phyloP scores from a whole-genome alignment of 768 basidiomycete species.

The Lactarius hatsudake region DNA sequence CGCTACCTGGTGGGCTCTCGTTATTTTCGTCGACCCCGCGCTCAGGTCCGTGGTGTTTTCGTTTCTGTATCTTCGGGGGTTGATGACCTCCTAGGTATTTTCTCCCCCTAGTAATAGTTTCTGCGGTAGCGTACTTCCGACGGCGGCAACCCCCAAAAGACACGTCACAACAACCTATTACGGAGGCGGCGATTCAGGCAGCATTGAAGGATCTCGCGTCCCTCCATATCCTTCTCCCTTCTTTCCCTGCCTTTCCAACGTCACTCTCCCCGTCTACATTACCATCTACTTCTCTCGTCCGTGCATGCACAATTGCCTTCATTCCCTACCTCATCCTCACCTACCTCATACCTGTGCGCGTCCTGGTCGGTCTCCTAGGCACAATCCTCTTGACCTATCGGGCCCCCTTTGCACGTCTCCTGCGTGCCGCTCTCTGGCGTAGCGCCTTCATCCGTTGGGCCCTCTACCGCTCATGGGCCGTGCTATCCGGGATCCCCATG shows the following conservation, averaged over 20 bases:
- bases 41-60: slow-evolving; percentile 46
- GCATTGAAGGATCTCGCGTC: slow-evolving; percentile 63
- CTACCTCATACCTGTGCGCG: slow-evolving; percentile 56
- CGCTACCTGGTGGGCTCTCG: slow-evolving; percentile 74
- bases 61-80: background rate
- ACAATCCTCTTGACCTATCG: slow-evolving; percentile 58
- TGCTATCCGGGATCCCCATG: slow-evolving; percentile 54
- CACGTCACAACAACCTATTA: slow-evolving; percentile 39
- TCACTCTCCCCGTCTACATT: slow-evolving; percentile 33
- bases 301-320: slow-evolving; percentile 54
- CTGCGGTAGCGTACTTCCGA: slow-evolving; percentile 37
- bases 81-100: slow-evolving; percentile 45
- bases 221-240: slow-evolving; percentile 59
- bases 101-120: slow-evolving; percentile 51
- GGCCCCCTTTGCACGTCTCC: slow-evolving; percentile 62
- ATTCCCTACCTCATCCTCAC: slow-evolving; percentile 67
- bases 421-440: slow-evolving; percentile 55
- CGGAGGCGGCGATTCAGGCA: slow-evolving; percentile 53
- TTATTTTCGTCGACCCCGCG: slow-evolving; percentile 46
- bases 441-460: slow-evolving; percentile 69
- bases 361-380: slow-evolving; percentile 58
- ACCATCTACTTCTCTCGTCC: slow-evolving; percentile 44
- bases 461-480: slow-evolving; percentile 49
- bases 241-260: slow-evolving; percentile 34
- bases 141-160: slow-evolving; percentile 26